Percentiles rank a stretch among this genome's conserved stretches.
Conservation (phyloP, 768 basidiomycete genomes). For the Boletus tomentosulus region DNA sequence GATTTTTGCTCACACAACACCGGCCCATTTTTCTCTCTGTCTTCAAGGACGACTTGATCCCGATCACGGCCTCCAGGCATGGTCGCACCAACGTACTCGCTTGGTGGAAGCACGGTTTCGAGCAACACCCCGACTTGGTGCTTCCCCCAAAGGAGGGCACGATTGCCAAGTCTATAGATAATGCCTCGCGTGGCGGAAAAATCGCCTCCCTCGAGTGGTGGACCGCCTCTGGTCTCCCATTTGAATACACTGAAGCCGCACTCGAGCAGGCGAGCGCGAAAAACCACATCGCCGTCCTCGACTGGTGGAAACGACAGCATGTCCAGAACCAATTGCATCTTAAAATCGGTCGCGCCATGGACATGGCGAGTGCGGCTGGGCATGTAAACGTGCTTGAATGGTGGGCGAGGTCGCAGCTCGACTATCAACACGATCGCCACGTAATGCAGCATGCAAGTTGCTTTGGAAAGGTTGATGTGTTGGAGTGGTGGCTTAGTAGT, state of each 20-base stretch:
- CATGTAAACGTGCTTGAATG: constrained; percentile 75
- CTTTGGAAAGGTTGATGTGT: constrained; percentile 72
- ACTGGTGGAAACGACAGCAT: constrained; percentile 77
- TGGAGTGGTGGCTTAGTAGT: constrained; percentile 81
- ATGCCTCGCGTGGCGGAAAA: constrained; percentile 74
- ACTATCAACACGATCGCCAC: constrained; percentile 73
- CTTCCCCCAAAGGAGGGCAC: constrained; percentile 50
- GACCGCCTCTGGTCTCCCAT: constrained; percentile 56
- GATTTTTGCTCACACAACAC: constrained; percentile 65
- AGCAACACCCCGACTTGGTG: constrained; percentile 57
- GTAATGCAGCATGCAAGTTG: constrained; percentile 77
- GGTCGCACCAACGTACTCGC: constrained; percentile 68
- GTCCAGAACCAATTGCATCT: constrained; percentile 49
- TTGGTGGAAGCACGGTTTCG: constrained; percentile 74
- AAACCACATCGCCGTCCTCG: constrained; percentile 69
- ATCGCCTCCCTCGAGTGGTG: constrained; percentile 80
- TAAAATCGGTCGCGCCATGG: constrained; percentile 82
- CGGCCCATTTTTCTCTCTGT: constrained; percentile 59
- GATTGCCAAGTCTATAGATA: constrained; percentile 69
- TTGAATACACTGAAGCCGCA: constrained; percentile 77
- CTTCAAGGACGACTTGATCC: constrained; percentile 67
- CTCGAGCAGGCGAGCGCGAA: constrained; percentile 77
- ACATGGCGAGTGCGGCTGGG: constrained; percentile 77
- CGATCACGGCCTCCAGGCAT: constrained; percentile 71
- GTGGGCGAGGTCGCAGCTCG: constrained; percentile 79